phyloP scores from a whole-genome alignment of 2,329 filamentous ascomycete species.

The Exophiala calicioides region DNA sequence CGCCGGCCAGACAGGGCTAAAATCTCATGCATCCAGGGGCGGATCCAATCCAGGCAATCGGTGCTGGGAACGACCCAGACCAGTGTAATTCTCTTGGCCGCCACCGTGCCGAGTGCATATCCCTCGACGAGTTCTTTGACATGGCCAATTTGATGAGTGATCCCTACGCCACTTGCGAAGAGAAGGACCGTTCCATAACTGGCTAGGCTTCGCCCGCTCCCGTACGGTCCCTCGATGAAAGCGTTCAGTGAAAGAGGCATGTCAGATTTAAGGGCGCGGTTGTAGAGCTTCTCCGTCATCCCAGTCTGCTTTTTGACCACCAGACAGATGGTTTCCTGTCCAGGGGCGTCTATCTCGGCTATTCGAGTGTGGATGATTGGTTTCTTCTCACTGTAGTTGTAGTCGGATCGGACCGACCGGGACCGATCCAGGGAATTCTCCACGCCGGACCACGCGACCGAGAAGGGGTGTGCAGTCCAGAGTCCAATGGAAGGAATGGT shows the following conservation, averaged over 20 bases:
- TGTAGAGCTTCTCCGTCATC: slow-evolving; percentile 58
- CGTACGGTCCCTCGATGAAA: slow-evolving; percentile 87
- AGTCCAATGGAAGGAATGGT: slow-evolving; percentile 66
- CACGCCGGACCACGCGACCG: slow-evolving; percentile 71
- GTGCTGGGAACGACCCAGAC: slow-evolving; percentile 92
- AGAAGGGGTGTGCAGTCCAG: slow-evolving; percentile 78
- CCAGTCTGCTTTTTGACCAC: slow-evolving; percentile 43
- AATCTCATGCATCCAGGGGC: slow-evolving; percentile 78
- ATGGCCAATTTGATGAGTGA: slow-evolving; percentile 92
- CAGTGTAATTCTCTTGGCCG: slow-evolving; percentile 77
- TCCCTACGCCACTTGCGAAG: slow-evolving; percentile 89
- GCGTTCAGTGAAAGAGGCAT: slow-evolving; percentile 64
- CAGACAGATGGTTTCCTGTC: slow-evolving; percentile 69
- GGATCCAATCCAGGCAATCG: slow-evolving; percentile 89
- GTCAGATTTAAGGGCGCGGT: slow-evolving; percentile 61
- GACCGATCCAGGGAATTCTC: too few species aligned
- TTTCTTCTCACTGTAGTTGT: slow-evolving; percentile 25
- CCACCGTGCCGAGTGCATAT: slow-evolving; percentile 69
- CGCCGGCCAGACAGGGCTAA: slow-evolving; percentile 77
- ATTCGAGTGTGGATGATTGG: slow-evolving; percentile 45
- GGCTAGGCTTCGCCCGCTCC: slow-evolving; percentile 77
- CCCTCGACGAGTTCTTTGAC: slow-evolving; percentile 74
- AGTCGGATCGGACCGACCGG: slow-evolving; percentile 29
- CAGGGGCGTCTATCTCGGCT: slow-evolving; percentile 53
- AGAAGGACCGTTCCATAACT: slow-evolving; percentile 92